Evolutionary conservation across 768 basidiomycete genomes (phyloP), one percentile per base, ranked within the genome.

Genomic region (Leucosporidium scottii): DNA sequence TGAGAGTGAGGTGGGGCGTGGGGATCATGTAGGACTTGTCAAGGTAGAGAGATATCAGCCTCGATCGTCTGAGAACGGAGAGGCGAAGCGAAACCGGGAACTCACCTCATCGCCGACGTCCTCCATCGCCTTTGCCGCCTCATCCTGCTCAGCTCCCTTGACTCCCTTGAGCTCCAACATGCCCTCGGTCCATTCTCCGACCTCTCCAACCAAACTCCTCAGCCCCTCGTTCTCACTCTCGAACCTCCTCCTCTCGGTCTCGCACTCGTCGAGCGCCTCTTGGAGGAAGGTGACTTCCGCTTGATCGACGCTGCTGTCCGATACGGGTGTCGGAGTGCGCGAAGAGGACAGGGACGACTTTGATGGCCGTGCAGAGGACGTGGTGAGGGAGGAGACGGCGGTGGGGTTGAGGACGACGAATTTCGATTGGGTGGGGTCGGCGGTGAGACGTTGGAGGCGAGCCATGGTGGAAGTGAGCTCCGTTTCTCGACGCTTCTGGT

Each of bases 401-500:
- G 56, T 5, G 56, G 63, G 58, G 63, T 64, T 68, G n/a, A 68
- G 55, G 48, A 64, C 34, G 54, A 51, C 27, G 55, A 68, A 61
- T 23, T 59, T 59, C 2, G 67, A 56, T 47, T 51, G 63, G 53
- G 59, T 25, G 6, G 54, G 44, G 34, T 68, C 67, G 58, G 67
- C 39, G 31, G 67, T 61, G 53, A 64, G 59, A 44, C 62, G 63
- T 27, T 68, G 67, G 1, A 68, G 63, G 34, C 63, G 62, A 18
- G 57, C 21, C 44, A 56, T 59, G 25, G 63, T 59, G 4, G 59
- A 10, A 8, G 63, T 39, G 10, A 61, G 51, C 25, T 68, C 63
- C 48, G 47, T 20, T 50, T 68, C 67, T n/a, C 67, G 62, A 21
- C 67, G 67, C 50, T 68, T 68, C 15, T 48, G 63, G 53, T 68